phyloP scores from a whole-genome alignment of 2,329 filamentous ascomycete genomes.

The Penicillium olsonii region DNA sequence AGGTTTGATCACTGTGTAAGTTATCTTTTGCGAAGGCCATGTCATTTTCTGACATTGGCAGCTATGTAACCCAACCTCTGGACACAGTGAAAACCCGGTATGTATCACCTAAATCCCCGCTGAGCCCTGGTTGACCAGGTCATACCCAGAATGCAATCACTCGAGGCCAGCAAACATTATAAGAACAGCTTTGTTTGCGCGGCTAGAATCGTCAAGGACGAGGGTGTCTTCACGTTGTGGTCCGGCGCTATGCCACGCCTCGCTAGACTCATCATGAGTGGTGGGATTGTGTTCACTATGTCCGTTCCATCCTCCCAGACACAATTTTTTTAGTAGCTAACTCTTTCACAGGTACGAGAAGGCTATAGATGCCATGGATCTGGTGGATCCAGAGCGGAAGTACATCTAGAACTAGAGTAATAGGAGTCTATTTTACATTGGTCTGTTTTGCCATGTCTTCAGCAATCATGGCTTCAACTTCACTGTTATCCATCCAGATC shows the following conservation, averaged over 20 bases:
- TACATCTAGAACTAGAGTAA: constrained; percentile 63
- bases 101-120: neutral
- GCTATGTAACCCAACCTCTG: constrained; percentile 65
- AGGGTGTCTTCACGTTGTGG: constrained; percentile 90
- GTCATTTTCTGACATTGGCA: constrained; percentile 17
- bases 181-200: constrained; percentile 87
- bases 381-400: constrained; percentile 75
- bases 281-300: constrained; percentile 97
- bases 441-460: constrained; percentile 57
- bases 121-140: constrained; percentile 14
- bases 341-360: constrained; percentile 71
- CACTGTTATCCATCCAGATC: constrained; percentile 72
- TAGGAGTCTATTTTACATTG: constrained; percentile 17
- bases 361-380: constrained; percentile 83
- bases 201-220: constrained; percentile 78
- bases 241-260: constrained; percentile 85
- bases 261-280: constrained; percentile 82
- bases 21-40: neutral
- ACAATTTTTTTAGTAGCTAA: constrained; percentile 13
- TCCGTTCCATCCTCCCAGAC: constrained; percentile 42
- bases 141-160: constrained; percentile 88
- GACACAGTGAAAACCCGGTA: constrained; percentile 90
- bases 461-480: constrained; percentile 69
- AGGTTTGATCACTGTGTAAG: constrained; percentile 82
- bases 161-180: constrained; percentile 78